A percentile compares a stretch with the other conserved stretches of the same genome.
These are phyloP conservation scores for Trametes sanguinea DNA, from an alignment of 768 basidiomycete genomes.

Conservation along the genomic window DNA sequence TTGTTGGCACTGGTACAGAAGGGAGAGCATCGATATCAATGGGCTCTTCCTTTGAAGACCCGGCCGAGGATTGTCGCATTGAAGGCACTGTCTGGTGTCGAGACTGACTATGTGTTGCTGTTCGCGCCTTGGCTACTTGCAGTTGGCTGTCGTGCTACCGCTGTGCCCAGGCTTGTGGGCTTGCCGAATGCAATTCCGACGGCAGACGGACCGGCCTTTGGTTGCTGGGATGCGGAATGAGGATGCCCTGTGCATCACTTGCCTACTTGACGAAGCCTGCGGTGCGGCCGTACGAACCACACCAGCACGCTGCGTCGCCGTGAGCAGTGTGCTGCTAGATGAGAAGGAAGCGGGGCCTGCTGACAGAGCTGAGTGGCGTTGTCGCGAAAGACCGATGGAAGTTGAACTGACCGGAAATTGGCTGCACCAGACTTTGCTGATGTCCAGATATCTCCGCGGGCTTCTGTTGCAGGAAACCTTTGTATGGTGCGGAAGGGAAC, in stretches of 20 bases:
- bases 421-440: neutral
- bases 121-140: neutral
- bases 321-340: constrained; percentile 9
- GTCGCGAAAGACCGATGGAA: neutral
- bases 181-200: neutral
- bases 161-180: neutral
- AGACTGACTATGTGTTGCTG: neutral
- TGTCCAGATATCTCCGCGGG: neutral
- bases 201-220: neutral
- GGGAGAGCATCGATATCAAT: constrained; percentile 4
- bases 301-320: neutral
- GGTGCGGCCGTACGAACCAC: neutral
- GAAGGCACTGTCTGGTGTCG: neutral
- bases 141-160: neutral
- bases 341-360: constrained; percentile 4
- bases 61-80: neutral
- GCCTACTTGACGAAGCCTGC: constrained; percentile 3
- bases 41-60: constrained; percentile 2
- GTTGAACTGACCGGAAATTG: neutral
- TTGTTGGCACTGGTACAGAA: neutral
- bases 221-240: neutral
- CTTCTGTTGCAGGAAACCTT: neutral
- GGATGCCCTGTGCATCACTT: neutral
- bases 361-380: neutral
- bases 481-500: constrained; percentile 6